These are phyloP conservation scores for Penicillium sp. DNA, from an alignment of 2,329 filamentous ascomycete genomes.

Conservation along the genomic window DNA sequence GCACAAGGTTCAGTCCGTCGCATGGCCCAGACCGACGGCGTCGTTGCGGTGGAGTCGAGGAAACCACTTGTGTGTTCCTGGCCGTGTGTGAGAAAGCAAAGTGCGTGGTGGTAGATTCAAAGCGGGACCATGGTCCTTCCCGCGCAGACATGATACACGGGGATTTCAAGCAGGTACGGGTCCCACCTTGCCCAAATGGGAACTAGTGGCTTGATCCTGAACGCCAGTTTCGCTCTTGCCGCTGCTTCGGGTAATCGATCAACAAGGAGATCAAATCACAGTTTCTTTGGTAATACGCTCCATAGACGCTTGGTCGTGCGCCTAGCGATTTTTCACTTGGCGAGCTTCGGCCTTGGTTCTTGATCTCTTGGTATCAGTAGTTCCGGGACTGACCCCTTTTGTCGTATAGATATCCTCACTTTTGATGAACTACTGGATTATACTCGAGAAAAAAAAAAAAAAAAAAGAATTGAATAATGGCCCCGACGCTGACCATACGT, in stretches of 20 bases:
- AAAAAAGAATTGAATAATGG: background rate
- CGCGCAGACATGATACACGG: slow-evolving; percentile 9
- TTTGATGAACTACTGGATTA: background rate
- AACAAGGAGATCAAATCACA: background rate
- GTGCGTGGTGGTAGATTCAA: slow-evolving; percentile 11
- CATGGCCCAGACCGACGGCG: slow-evolving; percentile 27
- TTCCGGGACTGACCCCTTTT: background rate
- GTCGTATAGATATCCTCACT: background rate
- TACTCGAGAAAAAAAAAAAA: background rate
- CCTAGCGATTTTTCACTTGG: background rate
- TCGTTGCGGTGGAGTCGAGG: slow-evolving; percentile 11
- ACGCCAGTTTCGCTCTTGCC: background rate
- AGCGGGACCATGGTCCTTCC: slow-evolving; percentile 9
- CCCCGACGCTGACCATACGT: background rate
- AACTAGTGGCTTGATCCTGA: background rate
- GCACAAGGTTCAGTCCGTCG: slow-evolving; percentile 23
- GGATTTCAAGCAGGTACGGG: slow-evolving; percentile 5
- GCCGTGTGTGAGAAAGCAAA: background rate
- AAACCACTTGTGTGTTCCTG: slow-evolving; percentile 9
- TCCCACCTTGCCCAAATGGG: background rate
- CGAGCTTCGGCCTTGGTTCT: background rate
- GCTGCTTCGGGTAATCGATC: slow-evolving; percentile 1
- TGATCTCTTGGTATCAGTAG: background rate
- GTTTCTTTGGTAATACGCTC: background rate
- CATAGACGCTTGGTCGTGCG: background rate